Conservation (phyloP, 2,329 filamentous ascomycete genomes). For the Alternaria viburni region DNA sequence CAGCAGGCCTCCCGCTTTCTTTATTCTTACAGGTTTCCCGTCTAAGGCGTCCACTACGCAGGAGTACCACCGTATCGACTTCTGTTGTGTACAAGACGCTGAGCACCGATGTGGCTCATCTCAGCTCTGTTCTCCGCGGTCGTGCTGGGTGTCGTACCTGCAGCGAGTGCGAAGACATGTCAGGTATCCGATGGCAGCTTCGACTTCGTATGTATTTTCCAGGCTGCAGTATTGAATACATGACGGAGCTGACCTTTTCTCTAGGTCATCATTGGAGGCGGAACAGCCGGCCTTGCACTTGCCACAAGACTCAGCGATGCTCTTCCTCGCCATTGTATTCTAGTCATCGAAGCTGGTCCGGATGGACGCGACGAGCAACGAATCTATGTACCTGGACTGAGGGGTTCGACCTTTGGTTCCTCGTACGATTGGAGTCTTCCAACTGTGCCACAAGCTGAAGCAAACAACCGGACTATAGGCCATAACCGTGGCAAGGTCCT, state of each 20-base stretch:
- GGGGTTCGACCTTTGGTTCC: slow-evolving; percentile 25
- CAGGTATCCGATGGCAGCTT: background rate
- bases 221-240: background rate
- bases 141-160: background rate
- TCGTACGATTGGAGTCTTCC: slow-evolving; percentile 49
- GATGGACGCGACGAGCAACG: slow-evolving; percentile 27
- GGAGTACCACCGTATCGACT: background rate
- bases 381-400: slow-evolving; percentile 29
- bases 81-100: background rate
- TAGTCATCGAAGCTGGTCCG: slow-evolving; percentile 32
- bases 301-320: slow-evolving; percentile 36
- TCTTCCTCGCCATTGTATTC: slow-evolving; percentile 19
- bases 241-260: background rate
- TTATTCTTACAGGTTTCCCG: background rate
- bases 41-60: background rate
- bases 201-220: slow-evolving; percentile 3
- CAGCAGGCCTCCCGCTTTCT: background rate
- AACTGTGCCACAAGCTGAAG: slow-evolving; percentile 49
- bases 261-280: slow-evolving; percentile 22
- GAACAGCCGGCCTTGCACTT: slow-evolving; percentile 29
- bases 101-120: background rate
- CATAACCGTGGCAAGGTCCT: slow-evolving; percentile 34
- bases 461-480: slow-evolving; percentile 39
- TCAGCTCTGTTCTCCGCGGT: background rate
- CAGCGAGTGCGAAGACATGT: background rate